phyloP scores from a whole-genome alignment of 441 rosid species.

The Arabidopsis lyrata region DNA sequence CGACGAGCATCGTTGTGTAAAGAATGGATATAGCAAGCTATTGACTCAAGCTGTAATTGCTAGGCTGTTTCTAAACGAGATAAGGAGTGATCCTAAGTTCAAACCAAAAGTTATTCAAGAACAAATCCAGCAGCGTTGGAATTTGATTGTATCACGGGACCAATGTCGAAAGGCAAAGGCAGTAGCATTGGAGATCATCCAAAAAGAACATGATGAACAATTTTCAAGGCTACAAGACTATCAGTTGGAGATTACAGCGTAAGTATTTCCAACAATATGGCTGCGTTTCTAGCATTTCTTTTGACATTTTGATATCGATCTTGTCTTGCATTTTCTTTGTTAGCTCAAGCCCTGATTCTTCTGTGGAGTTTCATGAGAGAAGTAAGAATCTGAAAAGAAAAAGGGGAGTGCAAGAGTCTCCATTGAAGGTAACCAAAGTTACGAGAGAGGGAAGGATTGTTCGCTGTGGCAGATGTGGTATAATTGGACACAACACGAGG shows the following conservation, averaged over 20 bases:
- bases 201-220: neutral
- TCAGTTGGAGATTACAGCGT: neutral
- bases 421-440: neutral
- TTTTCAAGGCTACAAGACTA: neutral
- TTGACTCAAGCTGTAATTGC: neutral
- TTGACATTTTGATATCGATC: neutral
- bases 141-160: neutral
- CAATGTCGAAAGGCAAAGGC: neutral
- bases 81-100: neutral
- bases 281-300: neutral
- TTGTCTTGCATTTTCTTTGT: neutral
- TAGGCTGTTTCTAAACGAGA: neutral
- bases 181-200: neutral
- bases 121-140: neutral
- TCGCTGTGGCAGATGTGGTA: neutral
- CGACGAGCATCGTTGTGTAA: neutral
- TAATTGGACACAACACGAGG: neutral
- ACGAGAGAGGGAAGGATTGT: neutral
- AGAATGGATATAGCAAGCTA: neutral
- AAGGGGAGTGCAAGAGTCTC: neutral
- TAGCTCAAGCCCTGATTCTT: neutral
- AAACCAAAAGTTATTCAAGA: neutral
- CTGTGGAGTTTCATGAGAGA: neutral
- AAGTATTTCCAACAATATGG: neutral
- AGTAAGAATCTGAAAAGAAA: neutral